These are phyloP conservation scores for Wallacemonas sp. DNA, from an alignment of 208 protist species.

Conservation along the genomic window DNA sequence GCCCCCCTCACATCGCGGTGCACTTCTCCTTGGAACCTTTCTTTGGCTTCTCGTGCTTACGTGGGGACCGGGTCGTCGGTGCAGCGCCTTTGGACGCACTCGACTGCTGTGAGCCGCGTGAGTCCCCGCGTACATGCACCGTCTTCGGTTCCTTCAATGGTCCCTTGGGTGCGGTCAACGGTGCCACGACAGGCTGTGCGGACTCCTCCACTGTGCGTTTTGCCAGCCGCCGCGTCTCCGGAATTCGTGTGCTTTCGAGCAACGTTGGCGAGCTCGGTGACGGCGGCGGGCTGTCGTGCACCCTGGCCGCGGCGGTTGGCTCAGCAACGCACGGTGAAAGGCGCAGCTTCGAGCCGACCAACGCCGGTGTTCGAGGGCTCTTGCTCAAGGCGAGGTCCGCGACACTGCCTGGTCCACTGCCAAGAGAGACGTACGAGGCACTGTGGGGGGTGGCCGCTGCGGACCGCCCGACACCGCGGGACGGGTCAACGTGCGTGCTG, in stretches of 20 bases:
- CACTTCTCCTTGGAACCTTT: not conserved
- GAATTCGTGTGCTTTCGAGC: not conserved
- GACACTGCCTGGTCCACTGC: not conserved
- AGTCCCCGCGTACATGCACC: not conserved
- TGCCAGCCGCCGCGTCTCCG: not conserved
- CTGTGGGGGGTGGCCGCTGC: not conserved
- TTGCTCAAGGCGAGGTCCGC: too few relatives aligned
- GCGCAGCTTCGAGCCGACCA: too few relatives aligned
- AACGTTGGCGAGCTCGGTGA: not conserved
- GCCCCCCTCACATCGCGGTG: not conserved
- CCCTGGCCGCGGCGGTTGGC: not conserved
- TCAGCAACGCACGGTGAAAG: too few relatives aligned
- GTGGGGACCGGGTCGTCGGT: not conserved
- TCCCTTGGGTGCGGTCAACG: too few relatives aligned
- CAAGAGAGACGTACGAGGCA: not conserved
- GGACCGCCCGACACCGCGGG: too few relatives aligned
- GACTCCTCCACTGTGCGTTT: not conserved
- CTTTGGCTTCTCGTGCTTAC: not conserved
- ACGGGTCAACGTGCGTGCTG: not conserved
- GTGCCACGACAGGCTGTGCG: too few relatives aligned
- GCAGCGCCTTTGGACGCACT: not conserved
- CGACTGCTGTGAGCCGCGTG: not conserved
- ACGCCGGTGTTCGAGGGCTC: too few relatives aligned
- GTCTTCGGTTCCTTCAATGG: not conserved
- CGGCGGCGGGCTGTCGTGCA: not conserved